Conservation (phyloP, 2,329 filamentous ascomycete species). For the Trichophyton verrucosum region DNA sequence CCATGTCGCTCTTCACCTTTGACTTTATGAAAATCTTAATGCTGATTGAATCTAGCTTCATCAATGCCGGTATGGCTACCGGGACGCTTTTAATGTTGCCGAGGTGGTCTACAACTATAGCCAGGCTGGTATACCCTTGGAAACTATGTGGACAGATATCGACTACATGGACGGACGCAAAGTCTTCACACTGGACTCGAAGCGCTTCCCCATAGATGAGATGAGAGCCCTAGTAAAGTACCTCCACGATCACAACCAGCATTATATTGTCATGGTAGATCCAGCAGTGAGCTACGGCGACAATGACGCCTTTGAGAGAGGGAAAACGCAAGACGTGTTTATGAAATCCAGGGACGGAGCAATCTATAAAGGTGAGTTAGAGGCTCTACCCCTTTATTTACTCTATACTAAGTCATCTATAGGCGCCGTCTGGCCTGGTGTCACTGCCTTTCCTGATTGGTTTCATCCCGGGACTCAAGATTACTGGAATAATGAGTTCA, state of each 20-base stretch:
- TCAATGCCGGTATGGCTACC: slow-evolving; percentile 50
- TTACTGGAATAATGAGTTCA: slow-evolving; percentile 57
- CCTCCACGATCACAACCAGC: slow-evolving; percentile 49
- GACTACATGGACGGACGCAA: slow-evolving; percentile 21
- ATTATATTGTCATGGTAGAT: slow-evolving; percentile 61
- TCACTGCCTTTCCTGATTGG: slow-evolving; percentile 59
- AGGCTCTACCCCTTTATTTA: background rate
- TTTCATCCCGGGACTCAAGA: slow-evolving; percentile 47
- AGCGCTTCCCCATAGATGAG: slow-evolving; percentile 46
- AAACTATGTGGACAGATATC: slow-evolving; percentile 26
- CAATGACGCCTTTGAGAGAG: slow-evolving; percentile 45
- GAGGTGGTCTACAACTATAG: slow-evolving; percentile 25
- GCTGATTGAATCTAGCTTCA: slow-evolving; percentile 25
- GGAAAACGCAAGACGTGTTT: slow-evolving; percentile 41
- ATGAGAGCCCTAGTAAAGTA: slow-evolving; percentile 51
- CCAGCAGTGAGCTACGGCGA: slow-evolving; percentile 30
- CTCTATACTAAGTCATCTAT: background rate
- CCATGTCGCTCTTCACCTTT: background rate
- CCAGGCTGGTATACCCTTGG: slow-evolving; percentile 22
- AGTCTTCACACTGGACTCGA: slow-evolving; percentile 28
- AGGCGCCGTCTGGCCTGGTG: slow-evolving; percentile 62
- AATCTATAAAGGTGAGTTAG: slow-evolving; percentile 28
- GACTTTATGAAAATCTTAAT: background rate
- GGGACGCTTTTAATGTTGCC: slow-evolving; percentile 25
- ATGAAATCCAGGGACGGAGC: slow-evolving; percentile 41